These are phyloP conservation scores for Cyberlindnera nakhonratchasimensis DNA, from an alignment of 805 yeast species.

Conservation along the genomic window DNA sequence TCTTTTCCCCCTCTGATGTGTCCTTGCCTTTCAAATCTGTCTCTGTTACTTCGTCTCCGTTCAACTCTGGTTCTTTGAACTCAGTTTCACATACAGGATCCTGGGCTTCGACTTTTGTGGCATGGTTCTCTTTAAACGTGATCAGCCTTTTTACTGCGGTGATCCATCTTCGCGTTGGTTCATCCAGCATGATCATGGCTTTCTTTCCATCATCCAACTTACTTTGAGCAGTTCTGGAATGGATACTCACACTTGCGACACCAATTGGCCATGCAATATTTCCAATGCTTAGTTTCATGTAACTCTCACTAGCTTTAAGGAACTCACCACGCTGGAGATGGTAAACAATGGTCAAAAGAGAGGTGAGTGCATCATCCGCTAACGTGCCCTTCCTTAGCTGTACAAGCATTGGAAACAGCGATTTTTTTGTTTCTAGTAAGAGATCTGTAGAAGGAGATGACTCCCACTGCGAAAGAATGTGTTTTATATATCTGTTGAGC, in stretches of 20 bases:
- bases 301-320: slow-evolving; percentile 58
- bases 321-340: slow-evolving; percentile 55
- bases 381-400: slow-evolving; percentile 45
- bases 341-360: slow-evolving; percentile 56
- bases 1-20: too few species aligned
- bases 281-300: slow-evolving; percentile 76
- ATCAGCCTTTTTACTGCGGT: slow-evolving; percentile 69
- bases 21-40: too few species aligned
- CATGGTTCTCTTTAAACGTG: slow-evolving; percentile 39
- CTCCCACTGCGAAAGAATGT: slow-evolving; percentile 37
- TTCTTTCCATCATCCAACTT: slow-evolving; percentile 48
- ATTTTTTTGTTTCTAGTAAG: slow-evolving; percentile 44
- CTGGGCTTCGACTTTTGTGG: too few species aligned
- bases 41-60: too few species aligned
- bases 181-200: slow-evolving; percentile 79
- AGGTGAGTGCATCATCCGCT: slow-evolving; percentile 40
- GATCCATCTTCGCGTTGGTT: slow-evolving; percentile 71
- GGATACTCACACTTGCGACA: slow-evolving; percentile 74
- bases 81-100: too few species aligned
- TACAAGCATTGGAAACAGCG: slow-evolving; percentile 51
- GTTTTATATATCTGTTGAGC: slow-evolving; percentile 29
- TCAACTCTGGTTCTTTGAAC: not conserved
- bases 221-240: slow-evolving; percentile 62
- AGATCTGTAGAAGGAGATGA: slow-evolving; percentile 26
- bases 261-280: slow-evolving; percentile 94